Percentiles rank a stretch among this genome's conserved stretches.
Conservation (phyloP, 192 early-diverging fungal species). For the Entomortierella lignicola region DNA sequence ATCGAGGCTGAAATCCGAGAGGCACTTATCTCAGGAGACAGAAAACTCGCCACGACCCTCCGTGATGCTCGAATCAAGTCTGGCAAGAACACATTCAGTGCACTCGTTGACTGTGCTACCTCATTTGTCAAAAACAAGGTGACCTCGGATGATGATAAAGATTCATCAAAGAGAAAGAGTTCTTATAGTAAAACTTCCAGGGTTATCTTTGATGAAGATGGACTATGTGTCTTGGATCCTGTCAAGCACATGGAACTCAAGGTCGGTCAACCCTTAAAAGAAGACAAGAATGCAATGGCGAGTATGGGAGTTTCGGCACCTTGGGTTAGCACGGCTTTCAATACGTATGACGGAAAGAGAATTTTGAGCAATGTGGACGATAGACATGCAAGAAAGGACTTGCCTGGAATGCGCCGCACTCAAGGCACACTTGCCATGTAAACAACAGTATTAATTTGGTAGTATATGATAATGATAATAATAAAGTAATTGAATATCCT, state of each 20-base stretch:
- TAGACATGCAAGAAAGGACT: background rate
- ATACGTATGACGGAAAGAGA: slow-evolving; percentile 15
- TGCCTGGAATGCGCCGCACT: slow-evolving; percentile 35
- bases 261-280: slow-evolving; percentile 37
- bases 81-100: slow-evolving; percentile 49
- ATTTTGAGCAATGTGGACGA: background rate
- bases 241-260: slow-evolving; percentile 52
- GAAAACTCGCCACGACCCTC: slow-evolving; percentile 30
- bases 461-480: background rate
- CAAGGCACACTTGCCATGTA: slow-evolving; percentile 40
- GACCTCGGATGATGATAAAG: slow-evolving; percentile 26
- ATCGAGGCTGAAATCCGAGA: slow-evolving; percentile 50
- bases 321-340: slow-evolving; percentile 47
- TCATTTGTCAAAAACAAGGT: slow-evolving; percentile 34
- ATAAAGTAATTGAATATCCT: background rate
- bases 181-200: slow-evolving; percentile 31
- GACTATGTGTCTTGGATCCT: slow-evolving; percentile 43
- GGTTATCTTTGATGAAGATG: slow-evolving; percentile 44
- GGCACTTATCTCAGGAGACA: slow-evolving; percentile 41
- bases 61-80: slow-evolving; percentile 42
- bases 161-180: slow-evolving; percentile 31
- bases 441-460: background rate
- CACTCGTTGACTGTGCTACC: slow-evolving; percentile 20
- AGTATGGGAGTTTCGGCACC: slow-evolving; percentile 35
- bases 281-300: slow-evolving; percentile 45